Percentiles rank a stretch among this genome's conserved stretches.
phyloP scores from a whole-genome alignment of 345 rosid species.

The Sonneratia caseolaris region DNA sequence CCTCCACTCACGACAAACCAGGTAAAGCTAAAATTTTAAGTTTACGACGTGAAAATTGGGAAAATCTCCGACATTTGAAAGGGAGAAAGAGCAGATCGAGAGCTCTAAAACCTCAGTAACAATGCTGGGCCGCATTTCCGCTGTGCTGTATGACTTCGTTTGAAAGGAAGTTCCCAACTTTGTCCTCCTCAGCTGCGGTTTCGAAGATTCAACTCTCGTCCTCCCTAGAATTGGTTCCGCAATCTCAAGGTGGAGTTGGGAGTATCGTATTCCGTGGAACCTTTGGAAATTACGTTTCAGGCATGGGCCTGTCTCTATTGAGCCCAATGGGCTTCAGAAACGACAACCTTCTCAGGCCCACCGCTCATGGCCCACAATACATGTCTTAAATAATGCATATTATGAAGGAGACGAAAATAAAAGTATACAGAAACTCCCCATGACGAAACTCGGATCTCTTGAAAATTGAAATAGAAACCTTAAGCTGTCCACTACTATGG shows the following conservation, averaged over 20 bases:
- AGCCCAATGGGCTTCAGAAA: not conserved
- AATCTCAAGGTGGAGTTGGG: not conserved
- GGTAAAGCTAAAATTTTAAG: not conserved
- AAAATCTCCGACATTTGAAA: not conserved
- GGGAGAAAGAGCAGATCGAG: constrained; percentile 5
- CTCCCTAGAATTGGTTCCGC: not conserved
- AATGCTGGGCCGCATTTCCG: constrained; percentile 35
- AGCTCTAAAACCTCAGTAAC: constrained; percentile 38
- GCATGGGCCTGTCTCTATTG: not conserved
- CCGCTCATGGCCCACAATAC: not conserved
- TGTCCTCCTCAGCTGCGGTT: not conserved
- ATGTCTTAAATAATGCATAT: too few species aligned
- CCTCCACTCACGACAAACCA: not conserved
- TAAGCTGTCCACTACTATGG: too few species aligned
- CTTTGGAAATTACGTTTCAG: not conserved
- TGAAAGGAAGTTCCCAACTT: not conserved
- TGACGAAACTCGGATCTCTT: too few species aligned
- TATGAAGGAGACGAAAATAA: too few species aligned
- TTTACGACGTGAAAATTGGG: not conserved
- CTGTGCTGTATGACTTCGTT: not conserved
- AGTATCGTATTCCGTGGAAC: not conserved
- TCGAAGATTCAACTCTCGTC: not conserved
- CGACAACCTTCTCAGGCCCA: not conserved
- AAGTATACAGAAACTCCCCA: too few species aligned
- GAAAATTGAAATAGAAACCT: too few species aligned